These are phyloP conservation scores for Saitozyma podzolica DNA, from an alignment of 768 basidiomycete genomes.

Conservation along the genomic window DNA sequence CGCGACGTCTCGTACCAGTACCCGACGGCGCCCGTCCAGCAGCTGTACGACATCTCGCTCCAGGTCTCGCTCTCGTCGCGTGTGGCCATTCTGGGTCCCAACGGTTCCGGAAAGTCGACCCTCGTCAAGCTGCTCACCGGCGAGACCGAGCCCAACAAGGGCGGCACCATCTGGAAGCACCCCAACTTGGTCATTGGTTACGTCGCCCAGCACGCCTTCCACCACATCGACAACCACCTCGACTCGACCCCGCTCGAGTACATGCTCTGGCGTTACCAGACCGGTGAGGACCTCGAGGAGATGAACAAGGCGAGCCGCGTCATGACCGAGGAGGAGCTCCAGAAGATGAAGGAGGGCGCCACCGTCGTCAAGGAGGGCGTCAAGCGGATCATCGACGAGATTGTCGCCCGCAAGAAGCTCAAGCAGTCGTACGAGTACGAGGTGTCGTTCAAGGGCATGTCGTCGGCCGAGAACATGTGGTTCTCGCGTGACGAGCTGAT, in stretches of 20 bases:
- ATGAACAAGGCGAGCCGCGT: slow-evolving; percentile 85
- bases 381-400: slow-evolving; percentile 93
- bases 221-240: slow-evolving; percentile 97
- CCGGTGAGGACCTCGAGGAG: slow-evolving; percentile 97
- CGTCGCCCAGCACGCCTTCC: slow-evolving; percentile 99
- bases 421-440: slow-evolving; percentile 99
- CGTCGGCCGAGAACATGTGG: slow-evolving; percentile 98
- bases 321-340: slow-evolving; percentile 79
- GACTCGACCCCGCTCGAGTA: slow-evolving; percentile 99
- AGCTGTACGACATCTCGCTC: slow-evolving; percentile 89
- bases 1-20: slow-evolving; percentile 97
- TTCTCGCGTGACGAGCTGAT: slow-evolving; percentile 91
- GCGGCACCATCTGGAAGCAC: slow-evolving; percentile 98
- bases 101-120: slow-evolving; percentile 98
- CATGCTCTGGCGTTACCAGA: slow-evolving; percentile 99
- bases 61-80: slow-evolving; percentile 98
- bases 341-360: slow-evolving; percentile 97
- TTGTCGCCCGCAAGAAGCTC: slow-evolving; percentile 87
- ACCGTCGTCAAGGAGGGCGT: slow-evolving; percentile 84
- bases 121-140: slow-evolving; percentile 96
- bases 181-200: slow-evolving; percentile 99
- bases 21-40: slow-evolving; percentile 78
- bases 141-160: slow-evolving; percentile 93
- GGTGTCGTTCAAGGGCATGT: slow-evolving; percentile 89
- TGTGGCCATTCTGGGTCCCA: slow-evolving; percentile 93